Percentiles rank a stretch among this genome's conserved stretches.
Evolutionary conservation across 202 grass and related monocot species (phyloP).

Genomic region (Digitaria exilis): DNA sequence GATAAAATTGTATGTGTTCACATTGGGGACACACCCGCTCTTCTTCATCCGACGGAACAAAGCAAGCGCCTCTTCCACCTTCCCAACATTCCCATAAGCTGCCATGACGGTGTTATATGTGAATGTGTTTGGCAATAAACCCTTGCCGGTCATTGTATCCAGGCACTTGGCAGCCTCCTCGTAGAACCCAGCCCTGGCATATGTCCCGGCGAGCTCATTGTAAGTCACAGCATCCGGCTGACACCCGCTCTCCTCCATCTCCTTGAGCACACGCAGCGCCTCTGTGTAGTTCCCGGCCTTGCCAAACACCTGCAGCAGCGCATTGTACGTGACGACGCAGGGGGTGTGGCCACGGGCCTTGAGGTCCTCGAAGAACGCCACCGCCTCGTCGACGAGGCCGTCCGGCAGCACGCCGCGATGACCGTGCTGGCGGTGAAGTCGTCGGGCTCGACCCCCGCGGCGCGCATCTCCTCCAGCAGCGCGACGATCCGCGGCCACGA

Average conservation of each 20-base stretch:
- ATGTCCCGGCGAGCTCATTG: slow-evolving; percentile 70
- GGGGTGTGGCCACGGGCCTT: slow-evolving; percentile 64
- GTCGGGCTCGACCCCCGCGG: slow-evolving; percentile 47
- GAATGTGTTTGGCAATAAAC: slow-evolving; percentile 68
- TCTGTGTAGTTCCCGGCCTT: slow-evolving; percentile 65
- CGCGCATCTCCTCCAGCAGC: slow-evolving; percentile 70
- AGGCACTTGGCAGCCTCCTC: slow-evolving; percentile 65
- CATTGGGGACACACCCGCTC: slow-evolving; percentile 61
- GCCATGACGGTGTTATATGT: slow-evolving; percentile 82
- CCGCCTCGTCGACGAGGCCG: slow-evolving; percentile 62
- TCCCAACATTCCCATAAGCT: slow-evolving; percentile 65
- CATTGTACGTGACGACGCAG: slow-evolving; percentile 74
- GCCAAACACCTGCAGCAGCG: slow-evolving; percentile 80
- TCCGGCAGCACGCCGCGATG: slow-evolving; percentile 68
- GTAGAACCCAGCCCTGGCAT: slow-evolving; percentile 71
- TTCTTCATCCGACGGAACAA: slow-evolving; percentile 80
- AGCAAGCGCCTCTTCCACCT: slow-evolving; percentile 63
- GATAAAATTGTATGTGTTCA: slow-evolving; percentile 72
- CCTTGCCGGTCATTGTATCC: slow-evolving; percentile 68
- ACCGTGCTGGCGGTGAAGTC: slow-evolving; percentile 92
- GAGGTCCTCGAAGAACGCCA: slow-evolving; percentile 64
- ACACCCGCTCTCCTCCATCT: slow-evolving; percentile 78
- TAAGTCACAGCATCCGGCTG: slow-evolving; percentile 72
- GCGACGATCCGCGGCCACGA: slow-evolving; percentile 70
- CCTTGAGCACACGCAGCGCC: slow-evolving; percentile 64